Base-by-base conservation (phyloP, 2,329 filamentous ascomycete species). In the Aaosphaeria arxii region DNA sequence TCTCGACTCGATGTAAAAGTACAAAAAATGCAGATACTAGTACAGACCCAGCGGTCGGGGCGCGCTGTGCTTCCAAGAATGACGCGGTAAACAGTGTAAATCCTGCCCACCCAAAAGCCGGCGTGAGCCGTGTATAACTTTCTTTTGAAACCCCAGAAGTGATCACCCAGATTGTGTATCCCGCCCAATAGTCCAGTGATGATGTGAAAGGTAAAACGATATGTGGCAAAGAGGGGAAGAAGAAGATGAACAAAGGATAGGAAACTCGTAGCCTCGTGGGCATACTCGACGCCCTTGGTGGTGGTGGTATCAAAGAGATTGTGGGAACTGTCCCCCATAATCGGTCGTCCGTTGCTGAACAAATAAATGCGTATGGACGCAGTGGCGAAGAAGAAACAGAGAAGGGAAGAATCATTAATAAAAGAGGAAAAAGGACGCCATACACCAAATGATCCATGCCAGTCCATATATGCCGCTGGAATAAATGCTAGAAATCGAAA, bases 261-360 rank as follows among this genome's bases (percentile, higher is more conserved):
- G 57, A 67, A 63, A 68, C 56, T 70, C 67, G 62, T 69, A 66
- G 66, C 64, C 64, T 69, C 66, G 51, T 67, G 49, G 66, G 67
- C 67, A 52, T 62, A 61, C 58, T 56, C 50, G 52, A 59, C 58
- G 59, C 59, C 63, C 50, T 49, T 45, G 17, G 17, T 24, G 17
- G 17, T 24, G 17, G 52, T 63, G 63, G 66, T 65, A 67, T 69
- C 63, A 62, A 59, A 54, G 56, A 59, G 53, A 55, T 67, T 68
- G 66, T 68, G 54, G 55, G 52, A 51, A 51, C 57, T 55, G 59
- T 64, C 58, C 64, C 54, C 61, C 58, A 56, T 58, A 32, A 53
- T 57, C 47, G 44, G 52, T 57, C 57, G 54, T 52, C 51, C 57
- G 45, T 48, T 54, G 46, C 45, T 44, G 50, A 39, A 13, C 7